Percentiles rank a stretch among this genome's conserved stretches.
phyloP scores from a whole-genome alignment of 1,139 yeast species.

The Pichia terricola region DNA sequence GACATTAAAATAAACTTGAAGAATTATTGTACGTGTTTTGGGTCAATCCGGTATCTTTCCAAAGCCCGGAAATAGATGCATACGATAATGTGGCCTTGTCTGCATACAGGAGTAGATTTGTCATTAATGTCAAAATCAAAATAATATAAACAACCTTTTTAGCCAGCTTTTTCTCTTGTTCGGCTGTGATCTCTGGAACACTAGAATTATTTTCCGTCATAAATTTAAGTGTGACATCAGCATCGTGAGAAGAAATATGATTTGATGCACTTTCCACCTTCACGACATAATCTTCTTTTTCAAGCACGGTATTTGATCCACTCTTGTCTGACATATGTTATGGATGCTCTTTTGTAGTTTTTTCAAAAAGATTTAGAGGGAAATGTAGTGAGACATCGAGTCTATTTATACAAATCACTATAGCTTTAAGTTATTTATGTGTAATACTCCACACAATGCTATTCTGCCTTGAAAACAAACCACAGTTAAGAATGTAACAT shows the following conservation, averaged over 20 bases:
- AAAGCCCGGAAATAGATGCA: conserved; percentile 35
- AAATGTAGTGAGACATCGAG: no score
- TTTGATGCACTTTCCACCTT: conserved; percentile 23
- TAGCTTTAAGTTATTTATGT: no score
- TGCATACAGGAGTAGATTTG: background rate
- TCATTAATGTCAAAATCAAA: conserved; percentile 46
- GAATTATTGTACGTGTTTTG: conserved; percentile 27
- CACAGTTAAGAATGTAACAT: no score
- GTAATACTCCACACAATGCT: no score
- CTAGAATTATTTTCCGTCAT: conserved; percentile 26
- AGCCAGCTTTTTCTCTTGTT: conserved; percentile 6
- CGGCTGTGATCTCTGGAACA: conserved; percentile 34
- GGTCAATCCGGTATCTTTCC: conserved; percentile 31
- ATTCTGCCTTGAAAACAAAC: no score
- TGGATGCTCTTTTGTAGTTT: no score
- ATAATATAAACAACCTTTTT: conserved; percentile 36
- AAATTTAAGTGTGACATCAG: background rate
- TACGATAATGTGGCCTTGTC: conserved; percentile 28
- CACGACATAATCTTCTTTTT: no score
- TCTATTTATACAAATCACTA: no score
- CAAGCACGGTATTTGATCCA: no score
- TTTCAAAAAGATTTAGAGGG: no score
- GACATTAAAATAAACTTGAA: conserved; percentile 32
- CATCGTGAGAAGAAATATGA: conserved; percentile 24
- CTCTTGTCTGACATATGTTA: no score